A percentile compares a stretch with the other conserved stretches of the same genome.
phyloP scores from a whole-genome alignment of 257 asterid genomes.

The Henckelia pumila region DNA sequence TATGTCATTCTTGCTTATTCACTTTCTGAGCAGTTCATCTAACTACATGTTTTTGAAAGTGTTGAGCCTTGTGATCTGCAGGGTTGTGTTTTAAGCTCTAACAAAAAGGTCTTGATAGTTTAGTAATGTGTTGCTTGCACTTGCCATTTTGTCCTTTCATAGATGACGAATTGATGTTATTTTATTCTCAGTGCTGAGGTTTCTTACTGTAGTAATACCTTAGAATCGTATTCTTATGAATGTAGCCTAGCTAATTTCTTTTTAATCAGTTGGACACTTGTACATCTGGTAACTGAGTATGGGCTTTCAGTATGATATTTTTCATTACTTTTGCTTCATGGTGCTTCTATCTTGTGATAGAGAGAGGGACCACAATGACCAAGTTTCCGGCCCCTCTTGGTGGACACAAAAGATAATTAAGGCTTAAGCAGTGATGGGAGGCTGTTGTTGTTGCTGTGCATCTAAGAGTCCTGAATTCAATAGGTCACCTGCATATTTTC shows the following conservation, averaged over 20 bases:
- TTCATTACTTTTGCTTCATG: conserved; percentile 11
- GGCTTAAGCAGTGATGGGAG: conserved; percentile 52
- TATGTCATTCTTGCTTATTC: neutral
- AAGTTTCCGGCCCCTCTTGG: conserved; percentile 30
- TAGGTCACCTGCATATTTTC: conserved; percentile 49
- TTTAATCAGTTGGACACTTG: conserved; percentile 5
- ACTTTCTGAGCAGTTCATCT: neutral
- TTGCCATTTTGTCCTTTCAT: neutral
- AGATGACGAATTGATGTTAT: no score
- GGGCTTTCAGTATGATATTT: neutral
- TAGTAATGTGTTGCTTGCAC: neutral
- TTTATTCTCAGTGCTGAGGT: neutral
- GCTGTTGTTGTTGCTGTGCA: conserved; percentile 77
- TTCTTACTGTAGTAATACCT: neutral
- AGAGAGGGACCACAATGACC: conserved; percentile 38
- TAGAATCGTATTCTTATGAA: neutral
- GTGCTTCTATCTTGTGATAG: conserved; percentile 25
- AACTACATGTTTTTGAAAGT: neutral
- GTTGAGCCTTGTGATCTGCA: neutral
- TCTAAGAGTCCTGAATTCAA: conserved; percentile 37
- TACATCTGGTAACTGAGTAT: conserved; percentile 12
- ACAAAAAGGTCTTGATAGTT: neutral
- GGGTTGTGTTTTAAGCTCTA: neutral
- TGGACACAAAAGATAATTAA: conserved; percentile 34
- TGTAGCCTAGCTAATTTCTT: neutral